Evolutionary conservation across 1,284 basidiomycete species (phyloP).

Genomic region (Hemileccinum hortonii): DNA sequence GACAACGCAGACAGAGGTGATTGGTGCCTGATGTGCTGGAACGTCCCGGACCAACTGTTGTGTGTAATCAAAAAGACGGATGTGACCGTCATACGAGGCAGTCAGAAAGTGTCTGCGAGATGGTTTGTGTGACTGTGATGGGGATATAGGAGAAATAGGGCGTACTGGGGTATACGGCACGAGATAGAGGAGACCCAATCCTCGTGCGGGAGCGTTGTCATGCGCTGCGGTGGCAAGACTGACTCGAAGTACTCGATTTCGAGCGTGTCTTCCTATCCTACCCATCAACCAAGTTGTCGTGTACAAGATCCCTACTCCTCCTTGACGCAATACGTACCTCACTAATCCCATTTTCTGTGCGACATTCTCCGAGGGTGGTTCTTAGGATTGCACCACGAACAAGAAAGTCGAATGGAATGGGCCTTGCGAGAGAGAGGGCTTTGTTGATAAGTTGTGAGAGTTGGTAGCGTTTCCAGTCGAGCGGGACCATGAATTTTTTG

Average conservation of each 20-base stretch:
- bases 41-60: conserved; percentile 55
- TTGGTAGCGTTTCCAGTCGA: conserved; percentile 89
- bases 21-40: conserved; percentile 60
- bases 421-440: conserved; percentile 71
- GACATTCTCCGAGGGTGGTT: conserved; percentile 71
- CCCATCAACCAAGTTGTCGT: conserved; percentile 18
- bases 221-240: conserved; percentile 84
- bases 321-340: conserved; percentile 17
- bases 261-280: conserved; percentile 75
- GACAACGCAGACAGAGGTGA: conserved; percentile 72
- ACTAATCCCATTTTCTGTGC: conserved; percentile 19
- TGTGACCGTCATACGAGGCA: conserved; percentile 76
- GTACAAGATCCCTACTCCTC: background rate
- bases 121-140: background rate
- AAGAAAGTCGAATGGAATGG: conserved; percentile 94
- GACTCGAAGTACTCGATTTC: conserved; percentile 95
- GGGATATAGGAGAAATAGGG: background rate
- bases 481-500: conserved; percentile 93
- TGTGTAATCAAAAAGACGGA: conserved; percentile 74
- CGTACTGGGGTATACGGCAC: conserved; percentile 68
- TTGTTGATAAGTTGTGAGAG: conserved; percentile 99
- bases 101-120: conserved; percentile 66
- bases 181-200: conserved; percentile 93
- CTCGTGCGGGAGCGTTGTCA: conserved; percentile 81
- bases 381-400: conserved; percentile 81